Base-by-base conservation (phyloP, 257 asterid genomes). In the Sherardia arvensis region DNA sequence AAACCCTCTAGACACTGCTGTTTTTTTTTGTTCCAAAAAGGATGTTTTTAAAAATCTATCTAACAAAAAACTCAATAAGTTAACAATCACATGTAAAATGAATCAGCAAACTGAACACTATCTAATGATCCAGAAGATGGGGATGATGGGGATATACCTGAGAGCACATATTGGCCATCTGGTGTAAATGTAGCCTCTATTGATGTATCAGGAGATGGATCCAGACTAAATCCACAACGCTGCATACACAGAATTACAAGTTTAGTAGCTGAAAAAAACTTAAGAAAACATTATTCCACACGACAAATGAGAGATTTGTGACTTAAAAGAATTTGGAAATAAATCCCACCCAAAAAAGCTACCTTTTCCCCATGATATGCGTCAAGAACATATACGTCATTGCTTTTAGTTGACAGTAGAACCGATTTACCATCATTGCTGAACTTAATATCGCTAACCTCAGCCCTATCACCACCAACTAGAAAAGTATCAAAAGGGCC, bases 331-430 rank as follows among this genome's bases (percentile, higher is more conserved):
- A 67, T 4, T 21, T 3, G 7, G 9, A n/a, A 11, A 14, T 15
- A 40, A 26, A 62, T 26, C n/a, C 2, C 25, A 45, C n/a, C n/a
- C 61, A 55, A 62, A 63, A 15, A 21, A 56, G 54, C 33, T 65
- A 92, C 99, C 99, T 92, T 92, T 53, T 92, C 99, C 69, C 99
- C 99, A 6, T 78, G 80, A 76, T 90, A 93, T 58, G 99, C 95
- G 64, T 92, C 97, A 70, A 90, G 97, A 68, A 93, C 77, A 71
- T 93, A 90, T 5, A 93, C 81, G 71, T 67, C 77, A 83, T 92
- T 89, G 79, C 79, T 90, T 55, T 93, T 82, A 64, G 99, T 90
- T 33, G 94, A 82, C 84, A 93, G 78, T 69, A 93, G 94, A 95
- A 93, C 79, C 36, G 96, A 93, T 85, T 85, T 85, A 30, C 97